Conservation (phyloP, 176 grass and related monocot species). For the Elaeis guineensis region DNA sequence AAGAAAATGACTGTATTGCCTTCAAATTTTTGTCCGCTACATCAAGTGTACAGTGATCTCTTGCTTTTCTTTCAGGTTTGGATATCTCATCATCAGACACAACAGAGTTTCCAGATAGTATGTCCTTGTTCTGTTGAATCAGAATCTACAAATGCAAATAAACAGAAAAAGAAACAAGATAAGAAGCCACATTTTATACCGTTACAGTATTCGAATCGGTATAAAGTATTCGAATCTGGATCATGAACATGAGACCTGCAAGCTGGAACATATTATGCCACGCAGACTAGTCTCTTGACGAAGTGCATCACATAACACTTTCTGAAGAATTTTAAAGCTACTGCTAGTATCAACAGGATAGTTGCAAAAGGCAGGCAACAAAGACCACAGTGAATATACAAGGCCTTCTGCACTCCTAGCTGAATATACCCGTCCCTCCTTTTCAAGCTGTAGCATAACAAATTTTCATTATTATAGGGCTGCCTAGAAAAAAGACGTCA, state of each 20-base stretch:
- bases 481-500: conserved; percentile 10
- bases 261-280: conserved; percentile 74
- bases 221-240: no score
- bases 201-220: no score
- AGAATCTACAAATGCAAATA: conserved; percentile 37
- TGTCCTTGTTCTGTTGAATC: conserved; percentile 86
- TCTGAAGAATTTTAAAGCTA: conserved; percentile 50
- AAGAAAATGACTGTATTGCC: conserved; percentile 52
- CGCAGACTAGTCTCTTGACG: conserved; percentile 53
- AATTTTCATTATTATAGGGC: background rate
- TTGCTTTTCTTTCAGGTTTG: conserved; percentile 69
- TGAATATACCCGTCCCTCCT: conserved; percentile 59
- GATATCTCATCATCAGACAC: conserved; percentile 45
- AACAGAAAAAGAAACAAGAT: no score
- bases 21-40: conserved; percentile 75
- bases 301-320: conserved; percentile 59
- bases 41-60: conserved; percentile 40
- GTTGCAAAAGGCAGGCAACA: conserved; percentile 92
- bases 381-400: conserved; percentile 79
- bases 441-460: conserved; percentile 52
- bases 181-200: no score
- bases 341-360: conserved; percentile 66
- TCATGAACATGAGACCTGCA: conserved; percentile 41
- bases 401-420: conserved; percentile 83
- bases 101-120: conserved; percentile 31